Base-by-base conservation (phyloP, 2,329 filamentous ascomycete genomes). In the Talaromyces sp. region DNA sequence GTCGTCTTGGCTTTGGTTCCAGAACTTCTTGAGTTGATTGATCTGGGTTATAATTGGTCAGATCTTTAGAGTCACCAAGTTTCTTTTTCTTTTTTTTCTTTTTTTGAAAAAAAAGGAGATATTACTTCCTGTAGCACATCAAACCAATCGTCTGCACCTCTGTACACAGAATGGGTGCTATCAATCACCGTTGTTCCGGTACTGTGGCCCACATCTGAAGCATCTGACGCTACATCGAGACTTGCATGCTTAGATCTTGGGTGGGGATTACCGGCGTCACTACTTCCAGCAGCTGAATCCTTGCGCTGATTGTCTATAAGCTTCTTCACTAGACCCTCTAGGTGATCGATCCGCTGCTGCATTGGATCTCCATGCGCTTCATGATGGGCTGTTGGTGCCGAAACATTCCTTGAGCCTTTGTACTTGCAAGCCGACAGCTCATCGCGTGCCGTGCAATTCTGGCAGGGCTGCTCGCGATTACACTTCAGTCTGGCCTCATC, bases 311-410 rank as follows among this genome's bases (percentile, higher is more conserved):
- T 40, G 14, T 40, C 57, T 33, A 98, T 97, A 72, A 98, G 78
- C 34, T 91, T 96, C 67, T 98, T 79, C 63, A 98, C 94, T 74
- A 98, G 81, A 68, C 90, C 90, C 83, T 98, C 94, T 67, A 98
- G 83, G 69, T 93, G 87, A 80, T 98, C 92, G 78, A 98, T 98
- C 74, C 95, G 90, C 73, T 96, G 96, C 80, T 98, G 94, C 94
- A 98, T 97, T 76, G 97, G 93, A 83, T 96, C 92, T 5, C 36
- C 36, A n/a, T 61, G 59, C 36, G 47, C 57, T 23, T 47, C 16
- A 28, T 16, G 52, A 5, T 36, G 34, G 23, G 34, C 44, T 16
- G 14, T 34, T 56, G 93, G 92, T 68, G 84, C 81, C 77, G 85
- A 78, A 58, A 77, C 68, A 62, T 79, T 84, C 75, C 88, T 69